phyloP scores from a whole-genome alignment of 23 red algal genomes.

The Gracilaria domingensis region DNA sequence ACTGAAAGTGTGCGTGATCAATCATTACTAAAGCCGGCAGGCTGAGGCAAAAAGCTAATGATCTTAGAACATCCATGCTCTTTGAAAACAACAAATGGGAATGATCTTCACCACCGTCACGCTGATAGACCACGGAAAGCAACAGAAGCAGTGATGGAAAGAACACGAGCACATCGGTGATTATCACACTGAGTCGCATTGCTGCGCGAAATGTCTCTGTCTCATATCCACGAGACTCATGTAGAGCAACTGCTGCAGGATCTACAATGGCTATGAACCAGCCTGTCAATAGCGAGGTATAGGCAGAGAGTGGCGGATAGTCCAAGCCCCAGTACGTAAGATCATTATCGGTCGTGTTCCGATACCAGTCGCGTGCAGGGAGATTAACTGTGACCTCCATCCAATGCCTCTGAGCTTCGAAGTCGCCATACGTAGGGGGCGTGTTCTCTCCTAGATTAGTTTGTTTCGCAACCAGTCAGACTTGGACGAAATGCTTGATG shows the following conservation, averaged over 20 bases:
- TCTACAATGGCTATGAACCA: conserved; percentile 42
- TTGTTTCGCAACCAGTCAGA: not conserved
- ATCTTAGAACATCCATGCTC: not conserved
- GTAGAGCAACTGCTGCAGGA: conserved; percentile 48
- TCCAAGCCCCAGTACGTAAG: conserved; percentile 94
- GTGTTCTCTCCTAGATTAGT: conserved; percentile 68
- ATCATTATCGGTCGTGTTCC: conserved; percentile 50
- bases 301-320: conserved; percentile 96
- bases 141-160: conserved; percentile 65
- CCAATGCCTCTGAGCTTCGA: conserved; percentile 99
- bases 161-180: conserved; percentile 78
- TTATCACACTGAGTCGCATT: conserved; percentile 80
- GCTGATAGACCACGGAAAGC: not conserved
- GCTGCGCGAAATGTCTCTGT: conserved; percentile 56
- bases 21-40: conserved; percentile 81
- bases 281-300: conserved; percentile 46
- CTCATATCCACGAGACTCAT: conserved; percentile 84
- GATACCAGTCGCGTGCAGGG: conserved; percentile 83
- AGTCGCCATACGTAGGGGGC: conserved; percentile 94
- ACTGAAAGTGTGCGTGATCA: conserved; percentile 99
- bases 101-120: no score
- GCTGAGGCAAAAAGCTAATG: conserved; percentile 45
- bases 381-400: conserved; percentile 87
- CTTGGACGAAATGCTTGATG: no score
- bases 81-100: not conserved